Conservation (phyloP, 2,329 filamentous ascomycete species). For the Ambrosiella xylebori region DNA sequence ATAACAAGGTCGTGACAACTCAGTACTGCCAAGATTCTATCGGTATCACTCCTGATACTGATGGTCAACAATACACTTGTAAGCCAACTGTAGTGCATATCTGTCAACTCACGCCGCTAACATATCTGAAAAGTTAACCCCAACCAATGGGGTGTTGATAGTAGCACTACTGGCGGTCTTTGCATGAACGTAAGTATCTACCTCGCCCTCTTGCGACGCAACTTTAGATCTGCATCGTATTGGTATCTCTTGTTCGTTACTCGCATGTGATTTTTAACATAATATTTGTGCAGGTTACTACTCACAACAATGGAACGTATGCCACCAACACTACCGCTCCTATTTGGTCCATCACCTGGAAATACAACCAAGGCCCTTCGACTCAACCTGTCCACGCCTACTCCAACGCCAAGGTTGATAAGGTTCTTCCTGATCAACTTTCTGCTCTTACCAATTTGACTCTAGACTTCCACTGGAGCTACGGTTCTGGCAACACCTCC, state of each 20-base stretch:
- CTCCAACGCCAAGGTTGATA: slow-evolving; percentile 33
- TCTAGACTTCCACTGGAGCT: slow-evolving; percentile 33
- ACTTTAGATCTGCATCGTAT: neutral
- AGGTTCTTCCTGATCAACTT: slow-evolving; percentile 27
- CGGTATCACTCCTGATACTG: slow-evolving; percentile 28
- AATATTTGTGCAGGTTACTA: slow-evolving; percentile 25
- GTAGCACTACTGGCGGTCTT: slow-evolving; percentile 23
- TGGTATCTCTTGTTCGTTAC: neutral
- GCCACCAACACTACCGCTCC: slow-evolving; percentile 29
- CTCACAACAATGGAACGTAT: slow-evolving; percentile 33
- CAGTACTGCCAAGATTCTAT: slow-evolving; percentile 26
- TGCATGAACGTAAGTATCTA: slow-evolving; percentile 34
- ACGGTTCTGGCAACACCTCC: slow-evolving; percentile 27
- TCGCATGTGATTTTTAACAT: neutral
- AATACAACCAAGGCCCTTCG: slow-evolving; percentile 26
- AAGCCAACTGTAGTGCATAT: slow-evolving; percentile 17
- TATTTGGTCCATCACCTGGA: slow-evolving; percentile 35
- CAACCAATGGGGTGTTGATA: slow-evolving; percentile 35
- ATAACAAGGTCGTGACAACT: slow-evolving; percentile 22
- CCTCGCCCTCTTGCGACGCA: neutral
- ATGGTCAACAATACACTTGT: slow-evolving; percentile 31
- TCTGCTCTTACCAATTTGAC: slow-evolving; percentile 23
- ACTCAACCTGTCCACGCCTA: slow-evolving; percentile 35
- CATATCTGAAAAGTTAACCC: slow-evolving; percentile 28
- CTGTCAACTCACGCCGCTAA: neutral